phyloP scores from a whole-genome alignment of 768 basidiomycete species.

The Amanita rubescens region DNA sequence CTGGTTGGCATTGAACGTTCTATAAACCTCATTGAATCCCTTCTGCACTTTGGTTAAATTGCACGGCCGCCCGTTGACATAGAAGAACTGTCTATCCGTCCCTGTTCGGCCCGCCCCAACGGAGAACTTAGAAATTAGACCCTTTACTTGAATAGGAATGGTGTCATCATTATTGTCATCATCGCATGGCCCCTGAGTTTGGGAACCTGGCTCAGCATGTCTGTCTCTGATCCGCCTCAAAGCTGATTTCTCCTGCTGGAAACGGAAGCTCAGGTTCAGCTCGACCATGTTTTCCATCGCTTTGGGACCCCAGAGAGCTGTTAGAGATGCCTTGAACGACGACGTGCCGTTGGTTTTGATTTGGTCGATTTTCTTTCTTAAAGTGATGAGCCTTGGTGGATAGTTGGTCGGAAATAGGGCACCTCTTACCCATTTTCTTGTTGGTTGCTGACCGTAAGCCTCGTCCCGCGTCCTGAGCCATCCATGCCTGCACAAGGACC shows the following conservation, averaged over 20 bases:
- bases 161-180: conserved; percentile 15
- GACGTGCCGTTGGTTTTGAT: conserved; percentile 66
- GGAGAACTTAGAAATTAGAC: conserved; percentile 79
- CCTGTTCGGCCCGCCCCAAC: conserved; percentile 69
- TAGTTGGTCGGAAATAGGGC: background rate
- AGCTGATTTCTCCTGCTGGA: conserved; percentile 56
- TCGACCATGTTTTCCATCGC: conserved; percentile 68
- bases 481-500: conserved; percentile 59
- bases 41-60: conserved; percentile 76
- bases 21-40: conserved; percentile 89
- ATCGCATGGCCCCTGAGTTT: background rate
- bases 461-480: conserved; percentile 51
- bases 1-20: conserved; percentile 66
- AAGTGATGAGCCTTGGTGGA: background rate
- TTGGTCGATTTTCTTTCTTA: conserved; percentile 53
- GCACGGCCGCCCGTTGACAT: conserved; percentile 87
- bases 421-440: conserved; percentile 58
- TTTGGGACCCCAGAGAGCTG: conserved; percentile 81
- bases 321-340: conserved; percentile 55
- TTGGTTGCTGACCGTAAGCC: conserved; percentile 68
- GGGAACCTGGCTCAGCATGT: background rate
- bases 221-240: conserved; percentile 30
- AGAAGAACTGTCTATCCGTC: conserved; percentile 88
- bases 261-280: conserved; percentile 61
- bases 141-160: conserved; percentile 52